A percentile compares a stretch with the other conserved stretches of the same genome.
phyloP scores from a whole-genome alignment of 768 basidiomycete species.

The Macrolepiota fuliginosa region DNA sequence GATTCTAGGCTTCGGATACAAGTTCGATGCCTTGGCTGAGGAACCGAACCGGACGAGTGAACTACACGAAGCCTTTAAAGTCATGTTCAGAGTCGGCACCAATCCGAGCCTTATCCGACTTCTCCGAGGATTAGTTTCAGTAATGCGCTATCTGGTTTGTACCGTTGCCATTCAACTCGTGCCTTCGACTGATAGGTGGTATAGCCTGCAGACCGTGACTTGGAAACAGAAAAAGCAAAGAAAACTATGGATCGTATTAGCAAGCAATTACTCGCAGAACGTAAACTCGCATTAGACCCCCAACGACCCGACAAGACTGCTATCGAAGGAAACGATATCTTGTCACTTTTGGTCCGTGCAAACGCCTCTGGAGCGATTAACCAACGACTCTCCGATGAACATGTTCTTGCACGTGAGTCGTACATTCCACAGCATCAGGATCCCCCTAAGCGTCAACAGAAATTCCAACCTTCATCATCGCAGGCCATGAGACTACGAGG shows the following conservation, averaged over 20 bases:
- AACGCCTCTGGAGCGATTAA: constrained; percentile 57
- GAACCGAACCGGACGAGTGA: constrained; percentile 37
- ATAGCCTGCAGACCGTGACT: constrained; percentile 31
- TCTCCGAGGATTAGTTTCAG: constrained; percentile 33
- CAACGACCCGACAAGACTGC: constrained; percentile 23
- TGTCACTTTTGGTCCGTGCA: constrained; percentile 59
- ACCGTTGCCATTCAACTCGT: neutral
- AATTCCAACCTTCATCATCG: constrained; percentile 59
- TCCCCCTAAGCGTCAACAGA: constrained; percentile 30
- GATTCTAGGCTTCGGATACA: constrained; percentile 31
- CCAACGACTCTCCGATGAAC: constrained; percentile 58
- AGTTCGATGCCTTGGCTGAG: constrained; percentile 26
- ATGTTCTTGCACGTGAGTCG: constrained; percentile 54
- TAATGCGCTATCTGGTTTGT: constrained; percentile 35
- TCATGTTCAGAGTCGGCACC: constrained; percentile 45
- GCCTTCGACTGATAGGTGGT: neutral
- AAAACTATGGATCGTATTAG: constrained; percentile 50
- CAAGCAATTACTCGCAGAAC: constrained; percentile 38
- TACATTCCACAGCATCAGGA: neutral
- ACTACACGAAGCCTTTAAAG: constrained; percentile 49
- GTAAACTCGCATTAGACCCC: constrained; percentile 34
- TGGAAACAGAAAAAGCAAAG: constrained; percentile 28
- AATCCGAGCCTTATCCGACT: constrained; percentile 31
- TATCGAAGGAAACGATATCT: constrained; percentile 48
- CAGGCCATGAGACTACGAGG: constrained; percentile 56